A percentile compares a stretch with the other conserved stretches of the same genome.
Conservation (phyloP, 2,329 filamentous ascomycete species). For the Fusarium virguliforme region DNA sequence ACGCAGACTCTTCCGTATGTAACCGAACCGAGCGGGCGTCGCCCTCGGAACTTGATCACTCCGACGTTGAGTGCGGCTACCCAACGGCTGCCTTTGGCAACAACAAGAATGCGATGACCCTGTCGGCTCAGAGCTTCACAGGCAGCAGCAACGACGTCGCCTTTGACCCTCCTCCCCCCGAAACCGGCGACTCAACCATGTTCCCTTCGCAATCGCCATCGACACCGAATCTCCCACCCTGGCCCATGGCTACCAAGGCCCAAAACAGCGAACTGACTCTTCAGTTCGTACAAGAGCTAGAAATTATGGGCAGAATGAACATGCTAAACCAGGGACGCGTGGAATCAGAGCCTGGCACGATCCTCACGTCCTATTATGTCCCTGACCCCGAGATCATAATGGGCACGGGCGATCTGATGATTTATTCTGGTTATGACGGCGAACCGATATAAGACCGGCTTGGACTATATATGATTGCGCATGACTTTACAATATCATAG, state of each 20-base stretch:
- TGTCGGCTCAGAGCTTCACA: conserved; percentile 42
- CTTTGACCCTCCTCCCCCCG: background rate
- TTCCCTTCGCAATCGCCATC: background rate
- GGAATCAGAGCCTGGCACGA: background rate
- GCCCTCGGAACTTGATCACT: conserved; percentile 69
- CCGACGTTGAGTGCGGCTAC: conserved; percentile 69
- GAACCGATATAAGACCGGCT: too few relatives aligned
- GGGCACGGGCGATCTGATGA: too few relatives aligned
- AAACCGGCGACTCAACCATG: background rate
- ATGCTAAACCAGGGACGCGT: background rate
- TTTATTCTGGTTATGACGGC: too few relatives aligned
- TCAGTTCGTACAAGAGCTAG: background rate
- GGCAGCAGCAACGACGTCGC: background rate
- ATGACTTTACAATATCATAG: too few relatives aligned
- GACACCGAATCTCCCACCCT: background rate
- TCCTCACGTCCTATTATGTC: too few relatives aligned
- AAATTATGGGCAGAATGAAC: background rate
- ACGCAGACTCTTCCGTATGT: conserved; percentile 37
- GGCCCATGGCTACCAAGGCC: background rate
- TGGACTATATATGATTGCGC: too few relatives aligned
- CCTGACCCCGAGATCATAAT: too few relatives aligned
- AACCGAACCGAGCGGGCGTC: conserved; percentile 63
- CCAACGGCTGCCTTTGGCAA: conserved; percentile 60
- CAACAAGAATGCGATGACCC: conserved; percentile 61
- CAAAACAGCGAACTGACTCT: background rate